Evolutionary conservation across 768 basidiomycete genomes (phyloP), one percentile per base, ranked within the genome.

Genomic region (Lepiota subincarnata): DNA sequence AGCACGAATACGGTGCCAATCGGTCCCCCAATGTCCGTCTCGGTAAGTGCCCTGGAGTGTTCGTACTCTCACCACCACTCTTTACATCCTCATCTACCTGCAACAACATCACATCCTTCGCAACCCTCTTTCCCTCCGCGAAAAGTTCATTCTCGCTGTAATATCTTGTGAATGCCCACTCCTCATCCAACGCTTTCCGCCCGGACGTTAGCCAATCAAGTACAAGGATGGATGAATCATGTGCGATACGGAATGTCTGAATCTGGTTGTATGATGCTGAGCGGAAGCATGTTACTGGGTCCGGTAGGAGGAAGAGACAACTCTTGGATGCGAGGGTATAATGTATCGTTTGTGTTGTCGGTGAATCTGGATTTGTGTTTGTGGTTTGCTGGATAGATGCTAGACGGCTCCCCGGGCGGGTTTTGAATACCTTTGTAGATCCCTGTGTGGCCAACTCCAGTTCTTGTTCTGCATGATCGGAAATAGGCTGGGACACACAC

Each of bases 121-220:
- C 87, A 28, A 93, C 68, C 53, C 85, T 77, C 59, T 71, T 74
- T 1, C 79, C 84, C 6, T 77, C 81, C 10, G 89, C 65, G 63
- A 80, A 81, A 11, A 98, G 71, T 66, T 96, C 92, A 66, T 98
- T 98, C 50, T 80, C 68, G 60, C 89, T 94, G 64, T 86, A 81
- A 66, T 96, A 98, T 55, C 80, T 75, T 46, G 87, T 81, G 66
- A 98, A 95, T 2, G 68, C 83, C 96, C 96, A 98, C 48, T 90
- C 86, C 64, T 98, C 96, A 26, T 89, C 89, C 20, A 83, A 74
- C 6, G 84, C 78, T 64, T 82, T 84, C 34, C 96, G 81, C 10
- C 96, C 96, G 2, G 90, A 89, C 0, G 93, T 97, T 53, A 92
- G 72, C 92, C 94, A 97, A 65, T 98, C 96, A 13, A 98, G 78